Evolutionary conservation across 495 filamentous ascomycete genomes (phyloP).

Genomic region (Podospora appendiculata): DNA sequence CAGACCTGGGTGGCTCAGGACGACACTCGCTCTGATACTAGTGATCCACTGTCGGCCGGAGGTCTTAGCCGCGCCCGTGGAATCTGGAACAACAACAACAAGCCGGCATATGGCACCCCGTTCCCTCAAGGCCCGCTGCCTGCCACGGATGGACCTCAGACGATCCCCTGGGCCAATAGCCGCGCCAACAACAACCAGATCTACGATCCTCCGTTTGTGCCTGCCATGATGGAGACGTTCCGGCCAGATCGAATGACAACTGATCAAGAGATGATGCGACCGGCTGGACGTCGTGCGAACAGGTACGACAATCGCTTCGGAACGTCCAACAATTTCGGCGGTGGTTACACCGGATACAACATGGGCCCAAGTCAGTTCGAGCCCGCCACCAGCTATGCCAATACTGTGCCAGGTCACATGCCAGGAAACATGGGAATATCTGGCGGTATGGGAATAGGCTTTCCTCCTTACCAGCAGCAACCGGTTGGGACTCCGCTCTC

Average conservation of each 20-base stretch:
- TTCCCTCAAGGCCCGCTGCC: slow-evolving; percentile 29
- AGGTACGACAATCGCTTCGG: slow-evolving; percentile 38
- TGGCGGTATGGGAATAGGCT: slow-evolving; percentile 31
- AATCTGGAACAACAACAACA: slow-evolving; percentile 50
- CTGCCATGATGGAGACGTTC: slow-evolving; percentile 25
- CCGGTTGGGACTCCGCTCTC: slow-evolving; percentile 76
- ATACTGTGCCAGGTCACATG: slow-evolving; percentile 19
- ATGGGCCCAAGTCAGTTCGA: slow-evolving; percentile 28
- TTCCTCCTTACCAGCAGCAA: slow-evolving; percentile 58
- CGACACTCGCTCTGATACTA: slow-evolving; percentile 57
- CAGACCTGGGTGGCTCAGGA: slow-evolving; percentile 58
- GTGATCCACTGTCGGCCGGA: slow-evolving; percentile 52
- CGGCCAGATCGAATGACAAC: slow-evolving; percentile 36
- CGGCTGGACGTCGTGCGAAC: slow-evolving; percentile 26
- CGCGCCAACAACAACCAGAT: slow-evolving; percentile 23
- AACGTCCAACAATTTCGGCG: slow-evolving; percentile 12
- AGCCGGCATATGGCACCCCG: slow-evolving; percentile 20
- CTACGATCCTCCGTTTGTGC: slow-evolving; percentile 19
- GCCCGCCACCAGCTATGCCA: slow-evolving; percentile 15
- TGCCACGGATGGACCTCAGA: slow-evolving; percentile 25
- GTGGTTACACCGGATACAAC: slow-evolving; percentile 17
- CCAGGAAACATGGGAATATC: slow-evolving; percentile 23
- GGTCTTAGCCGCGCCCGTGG: slow-evolving; percentile 54
- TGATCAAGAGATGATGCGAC: slow-evolving; percentile 38
- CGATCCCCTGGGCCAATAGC: slow-evolving; percentile 27